Conservation (phyloP, 176 grass and related monocot species). For the Saccharum officinarum region DNA sequence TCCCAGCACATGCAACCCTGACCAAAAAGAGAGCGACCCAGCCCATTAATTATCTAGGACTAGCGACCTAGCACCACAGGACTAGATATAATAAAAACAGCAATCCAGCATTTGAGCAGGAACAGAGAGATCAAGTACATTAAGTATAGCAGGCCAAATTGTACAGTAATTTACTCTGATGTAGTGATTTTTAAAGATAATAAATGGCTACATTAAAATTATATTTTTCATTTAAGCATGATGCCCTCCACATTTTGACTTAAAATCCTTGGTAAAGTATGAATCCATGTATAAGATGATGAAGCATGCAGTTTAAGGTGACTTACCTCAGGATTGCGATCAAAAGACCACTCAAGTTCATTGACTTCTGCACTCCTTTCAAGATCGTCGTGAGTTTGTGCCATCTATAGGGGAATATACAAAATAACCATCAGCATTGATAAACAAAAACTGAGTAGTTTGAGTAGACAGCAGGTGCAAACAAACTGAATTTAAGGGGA, state of each 20-base stretch:
- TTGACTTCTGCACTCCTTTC: conserved; percentile 76
- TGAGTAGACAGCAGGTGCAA: background rate
- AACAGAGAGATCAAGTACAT: conserved; percentile 24
- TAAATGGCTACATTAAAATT: background rate
- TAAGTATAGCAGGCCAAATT: background rate
- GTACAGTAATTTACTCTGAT: background rate
- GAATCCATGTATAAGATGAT: background rate
- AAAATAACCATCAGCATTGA: background rate
- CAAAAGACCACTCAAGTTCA: conserved; percentile 69
- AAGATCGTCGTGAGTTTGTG: conserved; percentile 43
- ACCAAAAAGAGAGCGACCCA: no score
- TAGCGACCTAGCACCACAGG: no score
- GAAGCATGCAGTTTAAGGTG: conserved; percentile 14
- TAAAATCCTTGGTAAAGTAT: conserved; percentile 23
- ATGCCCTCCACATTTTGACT: conserved; percentile 9
- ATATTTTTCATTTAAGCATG: background rate
- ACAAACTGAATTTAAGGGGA: background rate
- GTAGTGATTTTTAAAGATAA: background rate
- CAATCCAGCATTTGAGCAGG: background rate
- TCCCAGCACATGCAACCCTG: no score
- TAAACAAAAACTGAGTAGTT: conserved; percentile 5
- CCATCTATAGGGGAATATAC: conserved; percentile 37
- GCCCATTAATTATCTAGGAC: no score
- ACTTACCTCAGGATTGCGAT: conserved; percentile 71
- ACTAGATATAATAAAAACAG: conserved; percentile 12